Evolutionary conservation across 768 basidiomycete species (phyloP).

Genomic region (Boletus bicolor): DNA sequence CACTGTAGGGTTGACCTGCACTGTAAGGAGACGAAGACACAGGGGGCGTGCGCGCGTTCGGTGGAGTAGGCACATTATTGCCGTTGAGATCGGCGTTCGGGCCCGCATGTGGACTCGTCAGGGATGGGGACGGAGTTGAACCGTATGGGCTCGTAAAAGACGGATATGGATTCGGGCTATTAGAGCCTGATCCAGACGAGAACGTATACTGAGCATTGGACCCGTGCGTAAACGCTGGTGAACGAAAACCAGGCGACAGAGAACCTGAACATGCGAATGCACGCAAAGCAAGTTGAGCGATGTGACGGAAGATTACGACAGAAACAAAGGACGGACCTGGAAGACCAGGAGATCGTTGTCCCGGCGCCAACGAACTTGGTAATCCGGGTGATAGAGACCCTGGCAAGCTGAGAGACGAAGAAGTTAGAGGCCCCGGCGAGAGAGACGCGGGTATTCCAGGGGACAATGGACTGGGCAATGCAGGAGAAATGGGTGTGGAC

Average conservation of each 20-base stretch:
- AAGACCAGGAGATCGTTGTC: conserved; percentile 22
- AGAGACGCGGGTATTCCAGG: conserved; percentile 8
- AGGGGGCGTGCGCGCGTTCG: conserved; percentile 10
- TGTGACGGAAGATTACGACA: conserved; percentile 6
- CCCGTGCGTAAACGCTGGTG: conserved; percentile 12
- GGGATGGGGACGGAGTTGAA: background rate
- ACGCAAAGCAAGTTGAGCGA: background rate
- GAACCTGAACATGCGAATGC: conserved; percentile 12
- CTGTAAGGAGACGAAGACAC: conserved; percentile 1
- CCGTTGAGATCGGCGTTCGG: background rate
- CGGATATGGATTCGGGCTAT: background rate
- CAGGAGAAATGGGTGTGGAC: conserved; percentile 13
- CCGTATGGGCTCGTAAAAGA: background rate
- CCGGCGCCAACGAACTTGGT: conserved; percentile 18
- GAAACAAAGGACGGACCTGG: conserved; percentile 20
- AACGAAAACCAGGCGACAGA: conserved; percentile 23
- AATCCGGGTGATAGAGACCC: conserved; percentile 18
- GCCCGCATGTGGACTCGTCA: background rate
- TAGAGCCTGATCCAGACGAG: conserved; percentile 10
- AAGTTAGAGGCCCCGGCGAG: conserved; percentile 1
- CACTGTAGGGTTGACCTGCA: background rate
- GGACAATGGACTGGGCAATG: conserved; percentile 9
- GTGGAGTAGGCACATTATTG: background rate
- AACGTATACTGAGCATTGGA: conserved; percentile 14
- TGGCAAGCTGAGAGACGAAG: conserved; percentile 11